Evolutionary conservation across 306 rosid species (phyloP), one percentile per base, ranked within the genome.

Genomic region (Sophora flavescens): DNA sequence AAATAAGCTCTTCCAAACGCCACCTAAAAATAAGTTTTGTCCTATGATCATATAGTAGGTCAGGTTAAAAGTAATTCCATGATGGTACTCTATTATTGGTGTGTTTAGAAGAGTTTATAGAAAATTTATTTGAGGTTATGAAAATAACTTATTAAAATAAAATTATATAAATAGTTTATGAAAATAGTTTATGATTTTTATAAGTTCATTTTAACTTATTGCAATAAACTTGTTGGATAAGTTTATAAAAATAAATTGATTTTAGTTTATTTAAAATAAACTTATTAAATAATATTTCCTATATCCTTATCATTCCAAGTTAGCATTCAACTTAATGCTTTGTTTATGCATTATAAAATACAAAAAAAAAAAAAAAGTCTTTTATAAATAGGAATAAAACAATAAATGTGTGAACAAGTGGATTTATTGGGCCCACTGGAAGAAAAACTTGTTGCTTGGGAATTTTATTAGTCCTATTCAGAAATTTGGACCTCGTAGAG

Each of bases 261-360:
- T 22, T 22, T 22, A 22, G 1, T 22, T 22, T 22, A 1, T 22
- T 22, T 22, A 22, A 22, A 22, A 22, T 22, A 22, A 22, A 22
- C 22, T 22, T n/a, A n/a, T n/a, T n/a, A n/a, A n/a, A n/a, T n/a
- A n/a, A 65, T 62, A 8, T 47, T 36, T 63, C 2, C 42, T 63
- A 36, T 11, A 33, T 63, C 30, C 14, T 6, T 6, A 13, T 42
- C 17, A 15, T 70, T 52, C 50, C 50, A 11, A 3, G 39, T 62
- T 62, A 48, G 22, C 61, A 62, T 32, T 12, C 32, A 44, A 68
- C 59, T 44, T 16, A 60, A 73, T 59, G 62, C 38, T 17, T 52
- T 14, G 5, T 9, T 52, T 2, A 13, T 17, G 32, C 64, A 61
- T 32, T 68, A 33, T 8, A 50, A 32, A 53, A 70, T 16, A 15